phyloP scores from a whole-genome alignment of 148 eudicot species.

The Chenopodium album region DNA sequence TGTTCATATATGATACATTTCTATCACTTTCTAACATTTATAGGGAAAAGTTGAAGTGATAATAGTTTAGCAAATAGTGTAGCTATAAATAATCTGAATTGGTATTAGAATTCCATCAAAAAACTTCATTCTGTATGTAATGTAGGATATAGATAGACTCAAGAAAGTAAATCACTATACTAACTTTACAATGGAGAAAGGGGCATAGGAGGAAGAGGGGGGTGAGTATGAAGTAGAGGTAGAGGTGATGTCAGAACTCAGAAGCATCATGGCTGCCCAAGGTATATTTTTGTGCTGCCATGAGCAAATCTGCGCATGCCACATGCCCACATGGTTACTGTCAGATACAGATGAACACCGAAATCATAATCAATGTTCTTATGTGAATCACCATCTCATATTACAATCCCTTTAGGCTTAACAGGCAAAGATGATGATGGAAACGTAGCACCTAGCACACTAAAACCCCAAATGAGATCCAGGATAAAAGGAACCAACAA shows the following conservation, averaged over 20 bases:
- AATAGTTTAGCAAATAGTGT: background rate
- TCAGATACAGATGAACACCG: background rate
- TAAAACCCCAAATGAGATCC: background rate
- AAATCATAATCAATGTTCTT: background rate
- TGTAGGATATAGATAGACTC: too few species aligned
- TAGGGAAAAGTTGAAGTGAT: background rate
- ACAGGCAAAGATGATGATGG: background rate
- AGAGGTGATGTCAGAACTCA: background rate
- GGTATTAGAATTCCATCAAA: background rate
- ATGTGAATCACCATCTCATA: background rate
- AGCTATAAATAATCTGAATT: background rate
- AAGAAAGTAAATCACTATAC: background rate
- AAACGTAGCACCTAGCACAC: background rate
- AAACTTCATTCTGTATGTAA: background rate
- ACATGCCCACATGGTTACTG: background rate
- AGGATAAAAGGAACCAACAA: background rate
- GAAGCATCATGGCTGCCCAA: background rate
- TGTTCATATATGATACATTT: too few species aligned
- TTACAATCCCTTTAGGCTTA: background rate
- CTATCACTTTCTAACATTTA: too few species aligned
- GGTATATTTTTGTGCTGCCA: background rate
- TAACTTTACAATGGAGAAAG: background rate
- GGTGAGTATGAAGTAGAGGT: background rate
- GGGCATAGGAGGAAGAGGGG: background rate
- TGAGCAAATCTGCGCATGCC: background rate